Conservation (phyloP, 2,329 filamentous ascomycete genomes). For the Teratosphaeriaceae sp. region DNA sequence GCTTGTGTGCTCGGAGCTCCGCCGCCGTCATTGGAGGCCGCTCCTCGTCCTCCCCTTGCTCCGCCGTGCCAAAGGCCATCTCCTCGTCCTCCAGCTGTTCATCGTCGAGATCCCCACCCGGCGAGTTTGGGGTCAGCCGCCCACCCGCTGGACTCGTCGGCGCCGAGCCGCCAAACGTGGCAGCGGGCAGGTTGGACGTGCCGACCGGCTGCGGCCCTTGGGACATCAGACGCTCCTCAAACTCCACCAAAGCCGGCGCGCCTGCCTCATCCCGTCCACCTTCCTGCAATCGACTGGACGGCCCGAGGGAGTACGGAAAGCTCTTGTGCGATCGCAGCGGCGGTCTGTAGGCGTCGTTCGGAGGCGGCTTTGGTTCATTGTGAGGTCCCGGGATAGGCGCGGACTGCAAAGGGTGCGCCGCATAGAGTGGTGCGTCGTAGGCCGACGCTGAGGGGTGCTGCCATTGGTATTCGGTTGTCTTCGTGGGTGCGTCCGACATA, state of each 20-base stretch:
- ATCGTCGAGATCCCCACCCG: conserved; percentile 34
- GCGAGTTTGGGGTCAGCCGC: conserved; percentile 39
- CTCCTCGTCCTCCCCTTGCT: conserved; percentile 23
- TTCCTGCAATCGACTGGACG: conserved; percentile 18
- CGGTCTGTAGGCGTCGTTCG: conserved; percentile 18
- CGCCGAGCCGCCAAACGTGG: conserved; percentile 36
- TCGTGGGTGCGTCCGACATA: conserved; percentile 43
- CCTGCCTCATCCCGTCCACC: conserved; percentile 5
- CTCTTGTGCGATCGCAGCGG: conserved; percentile 38
- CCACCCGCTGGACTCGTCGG: conserved; percentile 42
- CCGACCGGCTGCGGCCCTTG: conserved; percentile 11
- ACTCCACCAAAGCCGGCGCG: conserved; percentile 13
- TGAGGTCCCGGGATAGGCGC: conserved; percentile 9
- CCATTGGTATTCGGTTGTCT: conserved; percentile 38
- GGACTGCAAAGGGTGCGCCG: conserved; percentile 12
- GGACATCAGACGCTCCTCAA: conserved; percentile 6
- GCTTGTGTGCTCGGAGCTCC: conserved; percentile 43
- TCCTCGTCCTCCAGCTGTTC: conserved; percentile 33
- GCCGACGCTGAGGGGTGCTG: conserved; percentile 29
- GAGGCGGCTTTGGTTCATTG: conserved; percentile 17
- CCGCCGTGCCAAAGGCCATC: conserved; percentile 29
- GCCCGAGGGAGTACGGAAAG: conserved; percentile 36
- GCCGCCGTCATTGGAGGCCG: conserved; percentile 37
- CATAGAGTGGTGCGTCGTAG: neutral
- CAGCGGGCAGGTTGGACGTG: conserved; percentile 10